A percentile compares a stretch with the other conserved stretches of the same genome.
Conservation (phyloP, 1,139 yeast genomes). For the Candida anutae region DNA sequence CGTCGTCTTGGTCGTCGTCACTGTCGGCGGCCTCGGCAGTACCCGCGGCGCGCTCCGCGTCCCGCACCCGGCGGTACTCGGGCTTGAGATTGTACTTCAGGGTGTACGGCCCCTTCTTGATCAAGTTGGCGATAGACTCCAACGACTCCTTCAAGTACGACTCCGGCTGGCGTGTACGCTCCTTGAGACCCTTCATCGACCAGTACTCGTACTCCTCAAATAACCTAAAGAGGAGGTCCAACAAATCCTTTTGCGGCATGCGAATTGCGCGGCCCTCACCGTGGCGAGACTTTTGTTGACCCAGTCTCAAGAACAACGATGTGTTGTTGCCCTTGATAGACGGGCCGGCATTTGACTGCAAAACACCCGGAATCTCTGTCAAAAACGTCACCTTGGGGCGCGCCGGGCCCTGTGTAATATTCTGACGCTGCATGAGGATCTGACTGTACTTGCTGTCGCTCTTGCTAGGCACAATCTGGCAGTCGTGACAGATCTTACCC, state of each 20-base stretch:
- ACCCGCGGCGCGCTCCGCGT: slow-evolving; percentile 62
- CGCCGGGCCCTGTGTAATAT: slow-evolving; percentile 31
- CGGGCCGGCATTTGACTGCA: slow-evolving; percentile 80
- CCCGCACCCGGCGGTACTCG: slow-evolving; percentile 77
- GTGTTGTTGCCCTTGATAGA: slow-evolving; percentile 64
- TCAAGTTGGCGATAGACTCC: slow-evolving; percentile 82
- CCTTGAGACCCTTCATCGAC: slow-evolving; percentile 91
- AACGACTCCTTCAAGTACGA: slow-evolving; percentile 83
- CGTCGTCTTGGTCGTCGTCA: slow-evolving; percentile 39
- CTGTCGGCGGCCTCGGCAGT: slow-evolving; percentile 35
- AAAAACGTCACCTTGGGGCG: slow-evolving; percentile 74
- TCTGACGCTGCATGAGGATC: slow-evolving; percentile 38
- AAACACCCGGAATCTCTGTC: slow-evolving; percentile 80
- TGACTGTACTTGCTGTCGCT: slow-evolving; percentile 62
- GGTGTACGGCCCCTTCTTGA: slow-evolving; percentile 94
- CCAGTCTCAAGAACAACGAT: slow-evolving; percentile 48
- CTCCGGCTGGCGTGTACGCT: slow-evolving; percentile 94
- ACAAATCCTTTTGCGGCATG: slow-evolving; percentile 86
- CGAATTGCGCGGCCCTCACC: slow-evolving; percentile 87
- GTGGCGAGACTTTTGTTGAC: slow-evolving; percentile 19
- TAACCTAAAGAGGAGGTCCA: slow-evolving; percentile 79
- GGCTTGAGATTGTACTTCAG: slow-evolving; percentile 84
- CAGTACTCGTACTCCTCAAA: slow-evolving; percentile 96
- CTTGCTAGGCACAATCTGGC: slow-evolving; percentile 76
- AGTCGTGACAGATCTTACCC: slow-evolving; percentile 90